These are phyloP conservation scores for Kalaharituber pfeilii DNA, from an alignment of 2,329 filamentous ascomycete species.

Conservation along the genomic window DNA sequence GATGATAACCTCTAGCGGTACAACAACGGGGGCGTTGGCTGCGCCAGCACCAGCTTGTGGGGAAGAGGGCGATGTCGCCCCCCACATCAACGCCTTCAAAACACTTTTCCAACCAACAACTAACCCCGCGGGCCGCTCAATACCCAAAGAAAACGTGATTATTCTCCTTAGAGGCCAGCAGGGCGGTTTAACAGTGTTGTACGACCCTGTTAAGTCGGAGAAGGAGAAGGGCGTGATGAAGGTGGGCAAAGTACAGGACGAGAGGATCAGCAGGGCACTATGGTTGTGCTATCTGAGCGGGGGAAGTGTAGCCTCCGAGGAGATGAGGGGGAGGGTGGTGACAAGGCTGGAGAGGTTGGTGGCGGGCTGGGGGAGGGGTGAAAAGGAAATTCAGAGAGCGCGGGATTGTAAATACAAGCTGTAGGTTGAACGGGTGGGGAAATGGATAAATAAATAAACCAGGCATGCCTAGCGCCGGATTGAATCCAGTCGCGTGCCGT, in stretches of 20 bases:
- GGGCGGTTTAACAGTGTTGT: neutral
- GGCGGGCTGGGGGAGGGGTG: neutral
- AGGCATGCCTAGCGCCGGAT: no score
- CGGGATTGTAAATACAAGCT: neutral
- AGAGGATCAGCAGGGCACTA: constrained; percentile 53
- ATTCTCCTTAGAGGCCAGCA: neutral
- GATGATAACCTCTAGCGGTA: constrained; percentile 32
- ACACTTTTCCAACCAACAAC: neutral
- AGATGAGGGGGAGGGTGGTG: constrained; percentile 62
- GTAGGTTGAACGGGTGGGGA: neutral
- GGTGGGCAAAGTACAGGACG: constrained; percentile 44
- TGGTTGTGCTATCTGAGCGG: constrained; percentile 87
- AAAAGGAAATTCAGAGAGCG: neutral
- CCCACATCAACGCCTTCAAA: constrained; percentile 29
- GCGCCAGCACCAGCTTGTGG: constrained; percentile 12
- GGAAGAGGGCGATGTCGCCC: constrained; percentile 24
- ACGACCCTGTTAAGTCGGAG: neutral
- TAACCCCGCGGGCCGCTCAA: neutral
- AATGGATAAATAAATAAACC: neutral
- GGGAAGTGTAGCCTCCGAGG: constrained; percentile 69
- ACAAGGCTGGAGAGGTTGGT: constrained; percentile 42
- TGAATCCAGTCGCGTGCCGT: no score
- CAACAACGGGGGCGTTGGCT: no score
- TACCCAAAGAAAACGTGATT: neutral
- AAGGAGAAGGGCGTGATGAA: neutral